Percentiles rank a stretch among this genome's conserved stretches.
phyloP scores from a whole-genome alignment of 2,329 filamentous ascomycete genomes.

The Lasiodiplodia hormozganensis region DNA sequence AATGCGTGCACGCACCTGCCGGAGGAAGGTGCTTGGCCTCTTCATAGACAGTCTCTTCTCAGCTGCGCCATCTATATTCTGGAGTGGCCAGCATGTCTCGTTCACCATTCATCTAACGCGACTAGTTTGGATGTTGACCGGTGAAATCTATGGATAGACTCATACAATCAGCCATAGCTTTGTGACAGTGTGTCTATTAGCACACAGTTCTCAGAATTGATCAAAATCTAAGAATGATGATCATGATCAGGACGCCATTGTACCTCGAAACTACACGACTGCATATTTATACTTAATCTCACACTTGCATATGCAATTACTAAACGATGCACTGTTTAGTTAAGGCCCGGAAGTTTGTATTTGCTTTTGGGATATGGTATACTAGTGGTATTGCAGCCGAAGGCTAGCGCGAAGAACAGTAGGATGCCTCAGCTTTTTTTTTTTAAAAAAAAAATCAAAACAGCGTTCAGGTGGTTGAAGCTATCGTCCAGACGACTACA shows the following conservation, averaged over 20 bases:
- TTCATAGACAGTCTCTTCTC: not conserved
- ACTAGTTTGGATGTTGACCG: not conserved
- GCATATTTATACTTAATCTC: too few relatives aligned
- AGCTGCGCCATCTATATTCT: not conserved
- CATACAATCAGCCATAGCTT: not conserved
- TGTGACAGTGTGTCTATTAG: not conserved
- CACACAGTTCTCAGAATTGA: not conserved
- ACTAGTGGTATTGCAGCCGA: too few relatives aligned
- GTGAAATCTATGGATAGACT: not conserved
- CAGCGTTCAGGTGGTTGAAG: too few relatives aligned
- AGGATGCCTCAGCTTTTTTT: too few relatives aligned
- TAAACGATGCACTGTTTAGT: too few relatives aligned
- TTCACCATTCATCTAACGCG: not conserved
- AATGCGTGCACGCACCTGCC: not conserved
- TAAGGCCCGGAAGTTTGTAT: too few relatives aligned
- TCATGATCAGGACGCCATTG: not conserved
- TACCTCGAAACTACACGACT: too few relatives aligned
- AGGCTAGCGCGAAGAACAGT: too few relatives aligned
- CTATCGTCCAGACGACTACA: too few relatives aligned
- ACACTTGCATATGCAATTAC: too few relatives aligned
- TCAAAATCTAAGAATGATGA: not conserved
- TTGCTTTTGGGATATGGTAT: too few relatives aligned
- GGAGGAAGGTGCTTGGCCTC: not conserved
- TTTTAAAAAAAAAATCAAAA: too few relatives aligned
- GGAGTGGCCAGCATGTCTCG: not conserved